A percentile compares a stretch with the other conserved stretches of the same genome.
These are phyloP conservation scores for Moricandia moricandioides DNA, from an alignment of 345 rosid species.

Conservation along the genomic window DNA sequence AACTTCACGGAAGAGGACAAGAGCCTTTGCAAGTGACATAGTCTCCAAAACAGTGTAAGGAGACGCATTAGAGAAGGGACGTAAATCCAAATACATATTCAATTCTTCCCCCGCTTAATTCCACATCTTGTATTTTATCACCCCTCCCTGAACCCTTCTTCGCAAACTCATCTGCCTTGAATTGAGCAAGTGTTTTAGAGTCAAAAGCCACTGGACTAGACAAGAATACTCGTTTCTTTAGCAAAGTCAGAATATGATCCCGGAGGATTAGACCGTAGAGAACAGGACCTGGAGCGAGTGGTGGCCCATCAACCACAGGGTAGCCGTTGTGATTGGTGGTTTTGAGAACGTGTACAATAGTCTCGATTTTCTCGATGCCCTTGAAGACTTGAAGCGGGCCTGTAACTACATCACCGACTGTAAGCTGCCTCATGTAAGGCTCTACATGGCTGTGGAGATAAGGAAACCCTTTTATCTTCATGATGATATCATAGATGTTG, in stretches of 20 bases:
- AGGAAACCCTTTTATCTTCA: slow-evolving; percentile 91
- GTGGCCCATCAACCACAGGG: slow-evolving; percentile 74
- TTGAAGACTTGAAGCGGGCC: slow-evolving; percentile 75
- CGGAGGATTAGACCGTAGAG: slow-evolving; percentile 68
- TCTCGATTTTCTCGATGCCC: slow-evolving; percentile 76
- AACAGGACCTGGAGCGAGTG: slow-evolving; percentile 46
- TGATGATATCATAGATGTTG: slow-evolving; percentile 78
- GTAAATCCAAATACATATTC: slow-evolving; percentile 86
- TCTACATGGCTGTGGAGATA: slow-evolving; percentile 74
- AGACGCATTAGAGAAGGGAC: slow-evolving; percentile 84
- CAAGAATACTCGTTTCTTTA: slow-evolving; percentile 68
- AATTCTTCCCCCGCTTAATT: slow-evolving; percentile 68
- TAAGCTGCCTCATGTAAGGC: slow-evolving; percentile 91
- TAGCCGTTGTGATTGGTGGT: slow-evolving; percentile 77
- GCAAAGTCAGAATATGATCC: slow-evolving; percentile 72
- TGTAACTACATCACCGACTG: slow-evolving; percentile 71
- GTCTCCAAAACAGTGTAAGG: slow-evolving; percentile 94
- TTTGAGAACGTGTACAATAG: slow-evolving; percentile 68
- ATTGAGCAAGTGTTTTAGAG: slow-evolving; percentile 41
- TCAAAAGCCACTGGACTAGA: slow-evolving; percentile 42
- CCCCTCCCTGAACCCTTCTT: slow-evolving; percentile 70
- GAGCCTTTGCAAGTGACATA: slow-evolving; percentile 91
- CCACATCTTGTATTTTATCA: slow-evolving; percentile 62
- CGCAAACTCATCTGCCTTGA: slow-evolving; percentile 65
- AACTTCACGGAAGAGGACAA: slow-evolving; percentile 74